Conservation (phyloP, 805 yeast genomes). For the Danielozyma ontarioensis region DNA sequence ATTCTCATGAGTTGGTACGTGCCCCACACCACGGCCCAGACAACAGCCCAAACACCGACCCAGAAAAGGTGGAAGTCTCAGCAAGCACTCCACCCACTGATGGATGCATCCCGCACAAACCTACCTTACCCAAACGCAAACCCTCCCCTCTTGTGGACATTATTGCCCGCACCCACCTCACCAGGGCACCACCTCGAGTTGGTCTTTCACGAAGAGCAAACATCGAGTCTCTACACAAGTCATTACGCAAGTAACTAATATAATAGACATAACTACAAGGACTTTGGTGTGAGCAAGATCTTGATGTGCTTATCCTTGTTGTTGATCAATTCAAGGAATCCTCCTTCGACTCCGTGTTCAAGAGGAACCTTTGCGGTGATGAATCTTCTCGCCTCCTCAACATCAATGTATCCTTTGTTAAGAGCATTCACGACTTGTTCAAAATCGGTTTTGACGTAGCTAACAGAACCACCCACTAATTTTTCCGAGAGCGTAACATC, state of each 20-base stretch:
- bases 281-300: constrained; percentile 1
- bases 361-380: constrained; percentile 1
- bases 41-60: too few species aligned
- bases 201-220: background rate
- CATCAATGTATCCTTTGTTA: constrained; percentile 1
- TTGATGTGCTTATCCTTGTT: constrained; percentile 3
- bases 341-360: constrained; percentile 1
- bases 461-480: constrained; percentile 1
- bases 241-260: background rate
- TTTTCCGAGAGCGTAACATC: constrained; percentile 2
- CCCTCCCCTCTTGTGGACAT: too few species aligned
- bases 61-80: too few species aligned
- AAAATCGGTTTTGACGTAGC: constrained; percentile 2
- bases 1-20: too few species aligned
- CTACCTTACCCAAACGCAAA: too few species aligned
- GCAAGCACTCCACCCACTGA: too few species aligned
- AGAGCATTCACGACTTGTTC: constrained; percentile 2
- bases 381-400: constrained; percentile 1
- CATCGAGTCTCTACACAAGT: background rate
- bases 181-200: background rate
- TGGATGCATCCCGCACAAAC: too few species aligned
- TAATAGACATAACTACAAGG: background rate
- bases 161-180: too few species aligned
- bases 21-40: too few species aligned
- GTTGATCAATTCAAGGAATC: constrained; percentile 1